Evolutionary conservation across 208 protist genomes (phyloP), one percentile per base, ranked within the genome.

Genomic region (Crithidia bombi): DNA sequence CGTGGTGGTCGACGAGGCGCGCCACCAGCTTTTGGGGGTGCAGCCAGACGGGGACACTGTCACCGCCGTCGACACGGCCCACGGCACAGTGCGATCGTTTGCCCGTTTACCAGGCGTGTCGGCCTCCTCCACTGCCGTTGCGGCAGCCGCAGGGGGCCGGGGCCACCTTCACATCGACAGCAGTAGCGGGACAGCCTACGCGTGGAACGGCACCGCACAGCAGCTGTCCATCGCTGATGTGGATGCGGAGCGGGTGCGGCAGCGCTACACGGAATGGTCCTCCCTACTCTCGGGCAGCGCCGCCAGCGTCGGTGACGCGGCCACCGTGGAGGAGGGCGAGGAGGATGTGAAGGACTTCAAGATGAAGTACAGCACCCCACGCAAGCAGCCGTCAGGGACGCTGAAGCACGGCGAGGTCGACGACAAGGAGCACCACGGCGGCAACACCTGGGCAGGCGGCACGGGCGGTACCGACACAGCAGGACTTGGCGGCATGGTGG

Each of bases 401-500:
- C 67, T 94, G 25, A 98, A 98, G 79, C 92, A 97, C 68, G 94
- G 92, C 62, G 84, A 96, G 77, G 75, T 89, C 14, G 92, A 98
- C 64, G 83, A 96, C 77, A 83, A 88, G 54, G 89, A 94, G 41
- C 95, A 97, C 77, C 89, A 96, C 66, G 95, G 93, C 17, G 95
- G 95, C 38, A 97, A 97, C 76, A 96, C 83, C 14, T 98, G 88
- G 84, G 95, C 95, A 0, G 95, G 95, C 36, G 95, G 95, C 23
- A 96, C 89, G 21, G 89, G 90, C 35, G 91, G 89, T 46, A 93
- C 86, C 19, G 91, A 95, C 65, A 96, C 89, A 33, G 91, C 91
- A 9, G 91, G 88, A 0, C 72, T 96, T 21, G 92, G 92, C 15
- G 94, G 94, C 33, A 69, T 91, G 35, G 78, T 96, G 14, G 94